Evolutionary conservation across 345 rosid genomes (phyloP).

Genomic region (Erucastrum elatum): DNA sequence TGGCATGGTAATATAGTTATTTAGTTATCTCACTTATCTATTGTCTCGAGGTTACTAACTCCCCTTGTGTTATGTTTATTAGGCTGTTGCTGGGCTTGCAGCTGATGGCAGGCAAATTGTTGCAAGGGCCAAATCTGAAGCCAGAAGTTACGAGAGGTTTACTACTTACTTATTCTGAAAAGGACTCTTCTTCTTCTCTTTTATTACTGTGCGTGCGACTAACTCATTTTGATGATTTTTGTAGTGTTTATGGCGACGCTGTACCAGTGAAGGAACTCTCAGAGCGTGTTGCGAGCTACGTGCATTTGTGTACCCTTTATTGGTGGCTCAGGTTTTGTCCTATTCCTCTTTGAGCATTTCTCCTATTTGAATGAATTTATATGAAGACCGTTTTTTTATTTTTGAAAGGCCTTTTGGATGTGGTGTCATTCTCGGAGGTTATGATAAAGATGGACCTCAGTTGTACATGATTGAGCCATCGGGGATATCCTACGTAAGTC

Average conservation of each 20-base stretch:
- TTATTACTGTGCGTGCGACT: too few species aligned
- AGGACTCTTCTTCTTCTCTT: not conserved
- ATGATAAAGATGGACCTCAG: slow-evolving; percentile 97
- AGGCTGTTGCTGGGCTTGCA: slow-evolving; percentile 99
- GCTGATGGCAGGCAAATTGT: slow-evolving; percentile 99
- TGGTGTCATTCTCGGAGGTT: slow-evolving; percentile 96
- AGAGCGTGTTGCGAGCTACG: slow-evolving; percentile 93
- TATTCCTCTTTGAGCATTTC: too few species aligned
- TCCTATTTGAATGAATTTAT: too few species aligned
- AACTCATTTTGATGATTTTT: too few species aligned
- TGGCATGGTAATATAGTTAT: slow-evolving; percentile 57
- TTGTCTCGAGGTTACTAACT: not conserved
- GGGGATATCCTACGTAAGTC: slow-evolving; percentile 89
- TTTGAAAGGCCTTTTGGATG: slow-evolving; percentile 99
- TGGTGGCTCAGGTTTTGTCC: slow-evolving; percentile 99
- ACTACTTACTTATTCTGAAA: not conserved
- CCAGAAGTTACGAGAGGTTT: slow-evolving; percentile 83
- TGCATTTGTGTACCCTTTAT: slow-evolving; percentile 93
- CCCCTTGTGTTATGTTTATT: slow-evolving; percentile 15
- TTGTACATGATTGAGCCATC: slow-evolving; percentile 97
- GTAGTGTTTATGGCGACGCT: slow-evolving; percentile 81
- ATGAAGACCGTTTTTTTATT: too few species aligned
- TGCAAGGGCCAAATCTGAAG: slow-evolving; percentile 89
- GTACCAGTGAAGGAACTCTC: slow-evolving; percentile 96
- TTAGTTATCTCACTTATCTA: too few species aligned